phyloP scores from a whole-genome alignment of 1,284 basidiomycete species.

The Sanguinoderma infundibulare region DNA sequence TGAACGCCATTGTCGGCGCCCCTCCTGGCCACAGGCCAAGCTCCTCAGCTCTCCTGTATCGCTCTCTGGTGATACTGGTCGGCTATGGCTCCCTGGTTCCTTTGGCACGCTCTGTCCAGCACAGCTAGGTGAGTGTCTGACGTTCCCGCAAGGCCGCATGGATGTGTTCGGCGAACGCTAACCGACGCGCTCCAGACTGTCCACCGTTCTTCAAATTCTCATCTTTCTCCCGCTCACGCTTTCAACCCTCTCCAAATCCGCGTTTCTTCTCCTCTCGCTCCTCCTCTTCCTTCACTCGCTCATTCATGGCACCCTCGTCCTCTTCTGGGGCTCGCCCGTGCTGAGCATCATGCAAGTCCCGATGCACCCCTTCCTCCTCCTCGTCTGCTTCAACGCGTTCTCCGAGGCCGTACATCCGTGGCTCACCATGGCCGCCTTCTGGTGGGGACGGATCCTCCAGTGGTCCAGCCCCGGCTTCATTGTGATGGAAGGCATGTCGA shows the following conservation, averaged over 20 bases:
- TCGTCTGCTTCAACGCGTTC: slow-evolving; percentile 82
- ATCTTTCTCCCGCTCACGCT: slow-evolving; percentile 84
- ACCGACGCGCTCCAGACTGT: slow-evolving; percentile 50
- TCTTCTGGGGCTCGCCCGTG: slow-evolving; percentile 67
- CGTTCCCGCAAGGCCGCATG: not conserved
- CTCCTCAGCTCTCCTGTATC: slow-evolving; percentile 23
- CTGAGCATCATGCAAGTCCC: slow-evolving; percentile 79
- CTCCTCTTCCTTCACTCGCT: slow-evolving; percentile 76
- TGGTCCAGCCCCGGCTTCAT: slow-evolving; percentile 81
- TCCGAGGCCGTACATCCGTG: slow-evolving; percentile 64
- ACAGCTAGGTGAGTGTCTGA: slow-evolving; percentile 56
- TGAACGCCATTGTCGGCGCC: slow-evolving; percentile 18
- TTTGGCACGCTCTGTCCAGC: slow-evolving; percentile 70
- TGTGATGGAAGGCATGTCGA: slow-evolving; percentile 82
- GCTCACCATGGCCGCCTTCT: slow-evolving; percentile 57
- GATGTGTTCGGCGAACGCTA: not conserved
- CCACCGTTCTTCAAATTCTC: slow-evolving; percentile 79
- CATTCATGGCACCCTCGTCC: slow-evolving; percentile 74
- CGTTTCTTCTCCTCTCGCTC: slow-evolving; percentile 81
- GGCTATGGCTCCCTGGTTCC: slow-evolving; percentile 50
- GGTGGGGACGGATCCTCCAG: slow-evolving; percentile 76
- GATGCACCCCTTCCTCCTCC: slow-evolving; percentile 79
- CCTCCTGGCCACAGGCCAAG: slow-evolving; percentile 18
- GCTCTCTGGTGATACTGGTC: slow-evolving; percentile 20
- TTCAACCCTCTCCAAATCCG: slow-evolving; percentile 77